Percentiles rank a stretch among this genome's conserved stretches.
phyloP scores from a whole-genome alignment of 257 asterid species.

The Perilla frutescens region DNA sequence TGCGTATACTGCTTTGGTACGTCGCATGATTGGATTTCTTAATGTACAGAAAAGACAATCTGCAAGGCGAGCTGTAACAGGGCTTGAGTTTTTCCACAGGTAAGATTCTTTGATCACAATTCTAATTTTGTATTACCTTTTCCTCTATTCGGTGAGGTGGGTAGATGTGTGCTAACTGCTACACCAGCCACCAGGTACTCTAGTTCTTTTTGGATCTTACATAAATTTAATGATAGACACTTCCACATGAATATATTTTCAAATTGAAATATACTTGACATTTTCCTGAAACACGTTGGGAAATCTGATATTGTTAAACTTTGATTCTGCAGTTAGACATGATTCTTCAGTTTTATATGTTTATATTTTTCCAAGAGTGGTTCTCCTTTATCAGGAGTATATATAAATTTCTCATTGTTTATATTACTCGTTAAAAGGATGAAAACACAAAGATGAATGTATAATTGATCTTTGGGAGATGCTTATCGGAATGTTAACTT shows the following conservation, averaged over 20 bases:
- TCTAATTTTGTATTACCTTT: slow-evolving; percentile 15
- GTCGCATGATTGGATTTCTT: slow-evolving; percentile 96
- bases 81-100: slow-evolving; percentile 97
- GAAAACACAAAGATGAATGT: slow-evolving; percentile 20
- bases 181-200: slow-evolving; percentile 18
- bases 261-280: background rate
- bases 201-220: slow-evolving; percentile 20
- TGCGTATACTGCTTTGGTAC: slow-evolving; percentile 92
- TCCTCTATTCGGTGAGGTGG: background rate
- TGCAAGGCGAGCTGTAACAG: slow-evolving; percentile 86
- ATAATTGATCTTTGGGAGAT: slow-evolving; percentile 3
- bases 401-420: background rate
- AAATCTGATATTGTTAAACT: background rate
- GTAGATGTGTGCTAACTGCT: slow-evolving; percentile 5
- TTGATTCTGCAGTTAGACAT: background rate
- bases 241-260: slow-evolving; percentile 6
- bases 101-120: slow-evolving; percentile 34
- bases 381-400: background rate
- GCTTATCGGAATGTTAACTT: slow-evolving; percentile 27
- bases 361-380: slow-evolving; percentile 17
- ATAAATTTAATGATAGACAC: slow-evolving; percentile 8
- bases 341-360: slow-evolving; percentile 12
- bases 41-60: slow-evolving; percentile 93
- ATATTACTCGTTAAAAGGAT: slow-evolving; percentile 17
- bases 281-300: slow-evolving; percentile 4